Evolutionary conservation across 176 grass and related monocot species (phyloP), one percentile per base, ranked within the genome.

Genomic region (maize (Zea mays)): DNA sequence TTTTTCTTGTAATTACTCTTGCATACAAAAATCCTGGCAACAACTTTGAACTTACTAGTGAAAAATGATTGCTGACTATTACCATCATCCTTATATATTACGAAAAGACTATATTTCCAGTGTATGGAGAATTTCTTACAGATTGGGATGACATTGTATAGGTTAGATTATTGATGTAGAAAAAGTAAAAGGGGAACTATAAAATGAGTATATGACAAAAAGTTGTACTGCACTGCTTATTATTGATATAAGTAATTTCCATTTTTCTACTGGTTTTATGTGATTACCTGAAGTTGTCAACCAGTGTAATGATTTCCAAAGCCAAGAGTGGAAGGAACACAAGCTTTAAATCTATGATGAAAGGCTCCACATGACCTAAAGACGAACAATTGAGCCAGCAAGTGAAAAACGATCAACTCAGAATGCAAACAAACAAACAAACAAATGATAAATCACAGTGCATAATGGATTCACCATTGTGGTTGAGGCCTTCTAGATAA

Each of bases 281-380:
- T 20, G 8, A 60, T 75, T 69, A 90, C 91, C 88, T 86, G 80
- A 93, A 90, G 67, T 90, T 93, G 76, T 90, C 83, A 56, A 90
- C 72, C 46, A 93, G 73, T 4, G 57, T 90, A 69, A 83, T 88
- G 47, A 88, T 78, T 88, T 93, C 88, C 59, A 93, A 86, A 61
- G 83, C 88, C 63, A 93, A 57, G 43, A 93, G 80, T 33, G 91
- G 91, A 88, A 93, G 88, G 21, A 93, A 90, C 13, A 93, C 88
- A 49, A 93, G 69, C 86, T 93, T 93, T 57, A 90, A 88, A 79
- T 84, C 79, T 61, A 93, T 52, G 77, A 93, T 52, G 77, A 85
- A 57, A 67, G 73, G 13, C 70, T 79, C 76, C 71, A 62, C 73
- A 45, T 84, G 49, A 27, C 69, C 88, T 93, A 54, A 81, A 65